A percentile compares a stretch with the other conserved stretches of the same genome.
These are phyloP conservation scores for Metschnikowia kofuensis DNA, from an alignment of 805 yeast genomes.

Conservation along the genomic window DNA sequence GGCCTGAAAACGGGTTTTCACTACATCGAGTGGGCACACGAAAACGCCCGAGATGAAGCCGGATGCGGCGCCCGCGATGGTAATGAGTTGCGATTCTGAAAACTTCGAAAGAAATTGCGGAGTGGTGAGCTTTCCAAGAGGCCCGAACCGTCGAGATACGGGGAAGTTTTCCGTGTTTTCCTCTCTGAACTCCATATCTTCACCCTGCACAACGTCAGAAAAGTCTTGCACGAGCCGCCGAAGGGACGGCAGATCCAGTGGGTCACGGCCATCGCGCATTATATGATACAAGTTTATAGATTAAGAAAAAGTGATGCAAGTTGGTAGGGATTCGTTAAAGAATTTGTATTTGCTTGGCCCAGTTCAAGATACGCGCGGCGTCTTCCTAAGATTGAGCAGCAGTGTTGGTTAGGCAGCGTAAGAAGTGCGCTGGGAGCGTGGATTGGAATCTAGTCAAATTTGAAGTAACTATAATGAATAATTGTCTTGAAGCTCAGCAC, in stretches of 20 bases:
- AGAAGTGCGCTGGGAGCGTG: too few relatives aligned
- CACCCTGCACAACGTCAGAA: slow-evolving; percentile 38
- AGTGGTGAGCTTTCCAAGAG: slow-evolving; percentile 19
- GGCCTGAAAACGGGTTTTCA: slow-evolving; percentile 91
- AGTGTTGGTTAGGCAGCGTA: too few relatives aligned
- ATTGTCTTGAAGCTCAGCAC: too few relatives aligned
- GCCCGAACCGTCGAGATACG: slow-evolving; percentile 20
- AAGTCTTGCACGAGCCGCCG: slow-evolving; percentile 23
- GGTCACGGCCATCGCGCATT: slow-evolving; percentile 3
- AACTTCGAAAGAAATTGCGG: slow-evolving; percentile 22
- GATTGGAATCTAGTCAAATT: too few relatives aligned
- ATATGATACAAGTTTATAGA: neutral
- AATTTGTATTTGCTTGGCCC: too few relatives aligned
- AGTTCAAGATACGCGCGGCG: too few relatives aligned
- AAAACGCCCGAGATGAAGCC: slow-evolving; percentile 86
- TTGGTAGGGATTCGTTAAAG: too few relatives aligned
- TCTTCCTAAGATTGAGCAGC: too few relatives aligned
- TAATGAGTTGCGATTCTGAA: slow-evolving; percentile 59
- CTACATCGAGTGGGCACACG: slow-evolving; percentile 95
- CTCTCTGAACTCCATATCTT: slow-evolving; percentile 33
- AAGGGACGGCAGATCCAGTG: slow-evolving; percentile 1
- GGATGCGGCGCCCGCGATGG: slow-evolving; percentile 89
- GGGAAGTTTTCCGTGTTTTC: slow-evolving; percentile 20
- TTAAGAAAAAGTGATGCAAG: neutral
- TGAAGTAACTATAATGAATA: too few relatives aligned